Evolutionary conservation across 2,329 filamentous ascomycete species (phyloP), one percentile per base, ranked within the genome.

Genomic region (Dendrostoma leiphaemia): DNA sequence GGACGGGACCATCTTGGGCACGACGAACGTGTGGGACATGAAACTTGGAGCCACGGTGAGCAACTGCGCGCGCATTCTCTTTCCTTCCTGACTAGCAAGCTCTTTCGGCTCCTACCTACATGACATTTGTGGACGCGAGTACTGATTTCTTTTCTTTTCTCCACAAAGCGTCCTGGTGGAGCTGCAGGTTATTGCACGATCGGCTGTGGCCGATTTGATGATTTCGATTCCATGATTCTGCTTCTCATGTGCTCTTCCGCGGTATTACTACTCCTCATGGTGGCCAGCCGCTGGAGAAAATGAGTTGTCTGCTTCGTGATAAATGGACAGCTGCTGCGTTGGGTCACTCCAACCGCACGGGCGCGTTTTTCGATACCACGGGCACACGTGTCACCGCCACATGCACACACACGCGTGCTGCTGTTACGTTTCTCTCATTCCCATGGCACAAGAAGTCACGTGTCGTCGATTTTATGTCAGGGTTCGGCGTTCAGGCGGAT

Each of bases 181-280:
- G 55, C 48, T 40, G 48, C 49, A 34, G 55, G 55, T 19, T 55
- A 48, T 34, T 57, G 55, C 49, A 55, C 52, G 21, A 54, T 57
- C 13, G 55, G 55, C 32, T 57, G 55, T 15, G 48, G 52, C 24
- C 29, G 37, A 24, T 48, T 57, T 32, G 55, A 57, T 37, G 52
- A 51, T 15, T 57, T 55, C 38, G 55, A 57, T 24, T 54, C 53
- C 23, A 48, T 54, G 26, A 38, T 57, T 23, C 21, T 57, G 17
- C 54, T 47, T n/a, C 46, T 57, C 40, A 40, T 53, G 12, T 52
- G 19, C 21, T 49, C 52, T 12, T 47, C 50, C 12, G 50, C 29
- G 28, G 26, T 57, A 4, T 29, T 57, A 5, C 28, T 57, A 2
- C 15, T 49, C 8, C 17, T 57, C 15, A 57, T 57, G 55, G 45